A percentile compares a stretch with the other conserved stretches of the same genome.
These are phyloP conservation scores for Podospora pseudopauciseta DNA, from an alignment of 495 filamentous ascomycete species.

Conservation along the genomic window DNA sequence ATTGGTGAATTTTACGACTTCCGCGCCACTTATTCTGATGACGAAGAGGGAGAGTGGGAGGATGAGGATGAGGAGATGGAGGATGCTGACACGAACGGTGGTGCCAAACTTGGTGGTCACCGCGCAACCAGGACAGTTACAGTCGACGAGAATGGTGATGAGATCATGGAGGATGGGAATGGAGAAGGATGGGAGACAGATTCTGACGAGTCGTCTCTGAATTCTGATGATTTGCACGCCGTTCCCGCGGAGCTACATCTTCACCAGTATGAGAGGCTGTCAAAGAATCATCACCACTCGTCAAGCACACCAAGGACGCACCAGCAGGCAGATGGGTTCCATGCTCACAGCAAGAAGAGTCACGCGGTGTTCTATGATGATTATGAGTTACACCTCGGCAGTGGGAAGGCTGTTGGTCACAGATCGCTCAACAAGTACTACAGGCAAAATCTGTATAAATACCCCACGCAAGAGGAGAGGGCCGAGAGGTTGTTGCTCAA, in stretches of 20 bases:
- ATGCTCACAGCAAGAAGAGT: conserved; percentile 61
- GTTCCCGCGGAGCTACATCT: conserved; percentile 64
- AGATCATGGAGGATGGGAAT: conserved; percentile 27
- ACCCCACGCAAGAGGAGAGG: conserved; percentile 68
- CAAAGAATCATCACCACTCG: conserved; percentile 63
- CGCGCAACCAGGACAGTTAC: conserved; percentile 40
- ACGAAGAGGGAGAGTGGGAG: conserved; percentile 58
- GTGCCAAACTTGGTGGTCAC: conserved; percentile 56
- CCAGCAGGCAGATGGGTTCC: conserved; percentile 65
- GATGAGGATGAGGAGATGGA: conserved; percentile 58
- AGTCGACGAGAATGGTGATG: conserved; percentile 45
- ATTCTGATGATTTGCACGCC: conserved; percentile 68
- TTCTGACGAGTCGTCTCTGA: conserved; percentile 75
- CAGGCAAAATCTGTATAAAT: conserved; percentile 84
- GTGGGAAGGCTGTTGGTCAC: conserved; percentile 85
- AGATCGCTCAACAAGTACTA: conserved; percentile 81
- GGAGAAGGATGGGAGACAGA: conserved; percentile 78
- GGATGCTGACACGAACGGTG: conserved; percentile 51
- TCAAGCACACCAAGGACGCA: conserved; percentile 61
- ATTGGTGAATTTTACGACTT: conserved; percentile 99
- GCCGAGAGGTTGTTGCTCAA: conserved; percentile 55
- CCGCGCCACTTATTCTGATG: conserved; percentile 85
- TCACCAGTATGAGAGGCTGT: conserved; percentile 57
- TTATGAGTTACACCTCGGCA: conserved; percentile 90
- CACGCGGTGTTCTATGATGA: conserved; percentile 82